Conservation (phyloP, 441 rosid species). For the Corymbia calophylla region DNA sequence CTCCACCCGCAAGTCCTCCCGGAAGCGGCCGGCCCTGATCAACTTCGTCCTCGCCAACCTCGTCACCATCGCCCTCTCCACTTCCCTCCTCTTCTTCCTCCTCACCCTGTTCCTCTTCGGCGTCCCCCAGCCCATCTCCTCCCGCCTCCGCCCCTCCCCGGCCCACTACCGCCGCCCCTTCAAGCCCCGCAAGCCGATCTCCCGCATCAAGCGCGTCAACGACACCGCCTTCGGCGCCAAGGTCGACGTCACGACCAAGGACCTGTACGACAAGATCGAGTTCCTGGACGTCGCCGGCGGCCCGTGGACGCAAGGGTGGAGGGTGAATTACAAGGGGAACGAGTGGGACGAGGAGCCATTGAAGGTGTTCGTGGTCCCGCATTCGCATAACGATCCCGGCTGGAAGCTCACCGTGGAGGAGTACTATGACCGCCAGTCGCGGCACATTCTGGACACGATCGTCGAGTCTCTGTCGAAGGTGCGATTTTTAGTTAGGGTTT, state of each 20-base stretch:
- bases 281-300: conserved; percentile 83
- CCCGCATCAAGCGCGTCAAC: conserved; percentile 1
- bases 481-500: conserved; percentile 20
- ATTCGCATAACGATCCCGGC: conserved; percentile 98
- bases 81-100: conserved; percentile 68
- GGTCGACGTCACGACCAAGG: conserved; percentile 82
- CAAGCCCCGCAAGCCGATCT: conserved; percentile 27
- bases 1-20: conserved; percentile 34
- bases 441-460: conserved; percentile 81
- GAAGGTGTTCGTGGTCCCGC: conserved; percentile 90
- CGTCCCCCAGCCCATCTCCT: conserved; percentile 56
- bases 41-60: conserved; percentile 69
- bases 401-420: conserved; percentile 97
- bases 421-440: conserved; percentile 78
- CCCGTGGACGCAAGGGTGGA: conserved; percentile 98
- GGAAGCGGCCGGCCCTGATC: conserved; percentile 50
- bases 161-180: conserved; percentile 18
- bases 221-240: conserved; percentile 25
- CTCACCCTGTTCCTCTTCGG: conserved; percentile 71
- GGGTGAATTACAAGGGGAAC: conserved; percentile 60
- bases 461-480: conserved; percentile 67
- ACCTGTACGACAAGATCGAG: conserved; percentile 81
- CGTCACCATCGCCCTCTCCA: conserved; percentile 57
- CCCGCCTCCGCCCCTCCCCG: conserved; percentile 28
- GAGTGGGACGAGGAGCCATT: conserved; percentile 88